These are phyloP conservation scores for Boletus speciosus DNA, from an alignment of 768 basidiomycete species.

Conservation along the genomic window DNA sequence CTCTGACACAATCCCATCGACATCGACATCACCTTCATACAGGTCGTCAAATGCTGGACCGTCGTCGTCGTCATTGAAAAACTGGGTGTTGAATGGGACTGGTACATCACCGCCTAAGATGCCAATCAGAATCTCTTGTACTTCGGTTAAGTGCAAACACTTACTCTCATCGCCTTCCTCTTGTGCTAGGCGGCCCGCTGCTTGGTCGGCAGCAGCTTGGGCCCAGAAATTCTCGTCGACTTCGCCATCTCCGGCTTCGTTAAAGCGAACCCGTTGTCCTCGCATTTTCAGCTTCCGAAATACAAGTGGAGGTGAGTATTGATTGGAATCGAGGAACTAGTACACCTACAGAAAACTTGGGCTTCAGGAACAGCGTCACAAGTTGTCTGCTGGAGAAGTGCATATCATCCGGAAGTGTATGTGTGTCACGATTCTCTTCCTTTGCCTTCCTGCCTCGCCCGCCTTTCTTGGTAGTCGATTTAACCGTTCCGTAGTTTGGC, in stretches of 20 bases:
- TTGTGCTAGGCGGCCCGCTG: slow-evolving; percentile 50
- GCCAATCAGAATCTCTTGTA: slow-evolving; percentile 10
- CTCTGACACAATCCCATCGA: slow-evolving; percentile 41
- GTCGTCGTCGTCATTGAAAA: slow-evolving; percentile 94
- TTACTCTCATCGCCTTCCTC: slow-evolving; percentile 64
- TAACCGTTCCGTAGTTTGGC: slow-evolving; percentile 45
- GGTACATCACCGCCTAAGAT: slow-evolving; percentile 44
- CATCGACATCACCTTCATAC: slow-evolving; percentile 46
- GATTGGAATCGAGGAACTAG: neutral
- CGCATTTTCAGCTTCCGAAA: slow-evolving; percentile 79
- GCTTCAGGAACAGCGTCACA: slow-evolving; percentile 91
- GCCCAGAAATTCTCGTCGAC: slow-evolving; percentile 98
- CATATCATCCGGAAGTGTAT: slow-evolving; percentile 92
- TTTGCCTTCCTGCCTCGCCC: slow-evolving; percentile 46
- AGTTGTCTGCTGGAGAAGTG: slow-evolving; percentile 92
- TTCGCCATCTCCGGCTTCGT: slow-evolving; percentile 74
- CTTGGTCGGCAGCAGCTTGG: slow-evolving; percentile 84
- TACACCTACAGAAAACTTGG: slow-evolving; percentile 80
- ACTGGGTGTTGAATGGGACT: slow-evolving; percentile 89
- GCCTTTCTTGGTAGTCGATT: slow-evolving; percentile 29
- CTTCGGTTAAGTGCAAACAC: slow-evolving; percentile 12
- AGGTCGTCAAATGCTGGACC: slow-evolving; percentile 66
- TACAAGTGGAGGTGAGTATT: neutral
- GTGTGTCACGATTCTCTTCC: slow-evolving; percentile 66
- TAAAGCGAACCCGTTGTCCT: slow-evolving; percentile 54